phyloP scores from a whole-genome alignment of 148 eudicot genomes.

The Beta vulgaris region DNA sequence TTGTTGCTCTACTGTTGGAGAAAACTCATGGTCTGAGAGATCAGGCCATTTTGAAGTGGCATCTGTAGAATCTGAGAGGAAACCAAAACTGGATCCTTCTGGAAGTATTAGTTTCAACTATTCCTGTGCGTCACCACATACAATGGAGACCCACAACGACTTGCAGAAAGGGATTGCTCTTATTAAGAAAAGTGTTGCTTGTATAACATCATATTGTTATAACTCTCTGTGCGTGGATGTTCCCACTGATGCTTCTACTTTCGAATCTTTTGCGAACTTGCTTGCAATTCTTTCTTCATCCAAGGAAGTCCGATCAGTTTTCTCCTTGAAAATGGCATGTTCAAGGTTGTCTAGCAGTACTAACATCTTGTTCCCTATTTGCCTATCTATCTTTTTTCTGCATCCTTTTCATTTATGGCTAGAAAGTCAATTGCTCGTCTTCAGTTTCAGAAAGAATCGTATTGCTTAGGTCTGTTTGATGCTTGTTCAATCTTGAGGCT shows the following conservation, averaged over 20 bases:
- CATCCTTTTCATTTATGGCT: background rate
- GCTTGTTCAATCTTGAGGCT: constrained; percentile 1
- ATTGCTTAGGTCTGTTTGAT: background rate
- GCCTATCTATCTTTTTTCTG: background rate
- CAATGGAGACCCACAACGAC: constrained; percentile 78
- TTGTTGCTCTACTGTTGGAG: constrained; percentile 73
- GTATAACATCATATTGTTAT: constrained; percentile 86
- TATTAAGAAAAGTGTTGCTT: constrained; percentile 96
- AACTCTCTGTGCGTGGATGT: constrained; percentile 77
- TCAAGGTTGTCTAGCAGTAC: constrained; percentile 54
- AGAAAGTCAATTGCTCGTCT: background rate
- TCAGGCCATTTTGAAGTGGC: constrained; percentile 81
- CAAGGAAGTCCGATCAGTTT: constrained; percentile 78
- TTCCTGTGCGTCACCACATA: constrained; percentile 76
- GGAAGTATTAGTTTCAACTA: constrained; percentile 73
- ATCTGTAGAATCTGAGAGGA: constrained; percentile 75
- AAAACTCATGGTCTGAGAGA: constrained; percentile 91
- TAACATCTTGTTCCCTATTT: background rate
- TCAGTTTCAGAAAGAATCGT: background rate
- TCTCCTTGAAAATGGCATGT: constrained; percentile 69
- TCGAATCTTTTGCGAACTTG: constrained; percentile 90
- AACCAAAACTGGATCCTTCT: constrained; percentile 63
- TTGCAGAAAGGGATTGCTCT: constrained; percentile 98
- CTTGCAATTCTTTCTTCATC: constrained; percentile 90
- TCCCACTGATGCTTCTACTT: constrained; percentile 79